Evolutionary conservation across 495 filamentous ascomycete genomes (phyloP).

Genomic region (Hypoxylon rickii): DNA sequence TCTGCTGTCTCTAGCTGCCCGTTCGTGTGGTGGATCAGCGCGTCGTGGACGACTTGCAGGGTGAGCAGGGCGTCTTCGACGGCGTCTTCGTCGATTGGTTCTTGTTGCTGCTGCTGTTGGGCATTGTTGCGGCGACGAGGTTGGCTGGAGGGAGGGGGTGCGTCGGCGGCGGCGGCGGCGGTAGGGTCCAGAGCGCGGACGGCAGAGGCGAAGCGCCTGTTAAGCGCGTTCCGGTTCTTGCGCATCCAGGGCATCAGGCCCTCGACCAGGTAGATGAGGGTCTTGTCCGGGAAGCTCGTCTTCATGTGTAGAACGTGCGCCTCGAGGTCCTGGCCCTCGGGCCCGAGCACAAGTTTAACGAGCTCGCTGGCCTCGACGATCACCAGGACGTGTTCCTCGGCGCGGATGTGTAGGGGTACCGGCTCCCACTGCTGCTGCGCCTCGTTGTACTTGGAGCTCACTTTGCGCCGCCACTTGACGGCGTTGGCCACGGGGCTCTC

Average conservation of each 20-base stretch:
- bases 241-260: conserved; percentile 69
- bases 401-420: conserved; percentile 56
- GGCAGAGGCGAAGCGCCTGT: conserved; percentile 67
- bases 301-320: conserved; percentile 63
- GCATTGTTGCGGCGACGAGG: conserved; percentile 45
- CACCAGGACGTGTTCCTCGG: conserved; percentile 71
- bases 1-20: conserved; percentile 67
- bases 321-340: conserved; percentile 57
- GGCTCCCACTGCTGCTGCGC: conserved; percentile 70
- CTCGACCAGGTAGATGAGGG: conserved; percentile 77
- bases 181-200: conserved; percentile 59
- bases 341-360: conserved; percentile 61
- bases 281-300: conserved; percentile 54
- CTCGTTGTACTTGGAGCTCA: conserved; percentile 65
- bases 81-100: conserved; percentile 67
- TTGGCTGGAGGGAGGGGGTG: conserved; percentile 9
- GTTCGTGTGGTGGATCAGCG: conserved; percentile 74
- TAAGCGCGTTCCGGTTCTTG: conserved; percentile 69
- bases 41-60: conserved; percentile 70
- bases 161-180: conserved; percentile 9
- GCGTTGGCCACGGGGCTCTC: conserved; percentile 59
- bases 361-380: conserved; percentile 71
- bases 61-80: conserved; percentile 75
- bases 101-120: conserved; percentile 37
- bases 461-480: conserved; percentile 76